These are phyloP conservation scores for Penicillium sp. DNA, from an alignment of 2,329 filamentous ascomycete genomes.

Conservation along the genomic window DNA sequence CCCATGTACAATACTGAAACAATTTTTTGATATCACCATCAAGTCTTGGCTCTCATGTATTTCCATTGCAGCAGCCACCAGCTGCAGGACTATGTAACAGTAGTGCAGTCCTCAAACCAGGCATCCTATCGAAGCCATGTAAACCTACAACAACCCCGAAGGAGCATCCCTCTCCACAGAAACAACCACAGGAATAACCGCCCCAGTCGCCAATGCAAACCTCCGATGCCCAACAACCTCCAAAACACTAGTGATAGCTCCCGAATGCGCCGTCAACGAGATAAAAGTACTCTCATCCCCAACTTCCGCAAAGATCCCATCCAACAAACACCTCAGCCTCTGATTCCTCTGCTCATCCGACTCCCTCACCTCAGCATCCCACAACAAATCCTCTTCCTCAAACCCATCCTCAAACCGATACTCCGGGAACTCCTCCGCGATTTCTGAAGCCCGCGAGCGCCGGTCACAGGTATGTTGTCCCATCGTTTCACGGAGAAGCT, in stretches of 20 bases:
- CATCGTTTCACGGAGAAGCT: slow-evolving; percentile 56
- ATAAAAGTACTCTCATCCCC: slow-evolving; percentile 47
- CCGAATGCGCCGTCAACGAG: slow-evolving; percentile 57
- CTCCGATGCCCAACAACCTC: slow-evolving; percentile 44
- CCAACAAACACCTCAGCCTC: slow-evolving; percentile 47
- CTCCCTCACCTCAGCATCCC: slow-evolving; percentile 49
- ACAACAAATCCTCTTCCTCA: slow-evolving; percentile 53
- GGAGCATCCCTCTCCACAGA: slow-evolving; percentile 34
- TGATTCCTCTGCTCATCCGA: slow-evolving; percentile 47
- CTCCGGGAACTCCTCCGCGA: slow-evolving; percentile 48
- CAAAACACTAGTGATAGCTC: slow-evolving; percentile 55
- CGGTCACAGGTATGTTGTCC: slow-evolving; percentile 61
- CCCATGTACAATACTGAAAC: slow-evolving; percentile 23
- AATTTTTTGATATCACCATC: slow-evolving; percentile 13
- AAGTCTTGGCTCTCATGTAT: slow-evolving; percentile 8
- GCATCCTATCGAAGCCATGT: not conserved
- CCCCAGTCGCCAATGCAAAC: slow-evolving; percentile 50
- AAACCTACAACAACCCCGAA: not conserved
- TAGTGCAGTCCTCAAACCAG: too few relatives aligned
- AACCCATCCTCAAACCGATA: slow-evolving; percentile 54
- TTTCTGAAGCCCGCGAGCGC: slow-evolving; percentile 49
- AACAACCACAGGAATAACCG: slow-evolving; percentile 51
- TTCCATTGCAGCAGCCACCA: slow-evolving; percentile 21
- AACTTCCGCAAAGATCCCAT: slow-evolving; percentile 50
- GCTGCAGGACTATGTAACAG: slow-evolving; percentile 1